Conservation (phyloP, 495 filamentous ascomycete species). For the Bryoglossum gracile region DNA sequence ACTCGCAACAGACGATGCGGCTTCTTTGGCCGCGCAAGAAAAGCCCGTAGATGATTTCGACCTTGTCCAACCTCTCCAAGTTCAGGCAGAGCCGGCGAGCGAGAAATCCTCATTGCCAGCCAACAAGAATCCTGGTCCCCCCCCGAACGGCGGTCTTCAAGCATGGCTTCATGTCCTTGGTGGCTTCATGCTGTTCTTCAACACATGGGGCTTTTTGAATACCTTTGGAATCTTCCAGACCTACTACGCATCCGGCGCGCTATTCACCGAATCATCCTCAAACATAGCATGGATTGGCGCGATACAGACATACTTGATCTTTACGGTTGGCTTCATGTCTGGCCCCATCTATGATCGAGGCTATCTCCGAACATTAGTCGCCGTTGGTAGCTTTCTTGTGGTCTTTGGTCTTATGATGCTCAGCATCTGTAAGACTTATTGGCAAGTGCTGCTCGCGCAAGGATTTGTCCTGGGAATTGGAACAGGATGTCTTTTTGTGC, state of each 20-base stretch:
- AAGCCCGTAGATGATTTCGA: too few relatives aligned
- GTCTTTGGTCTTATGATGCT: constrained; percentile 59
- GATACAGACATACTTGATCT: constrained; percentile 43
- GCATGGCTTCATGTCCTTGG: constrained; percentile 49
- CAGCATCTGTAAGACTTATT: constrained; percentile 55
- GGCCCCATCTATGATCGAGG: constrained; percentile 51
- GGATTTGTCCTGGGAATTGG: constrained; percentile 61
- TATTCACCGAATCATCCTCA: constrained; percentile 30
- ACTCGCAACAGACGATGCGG: too few relatives aligned
- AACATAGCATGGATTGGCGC: constrained; percentile 54
- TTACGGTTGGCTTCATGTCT: constrained; percentile 42
- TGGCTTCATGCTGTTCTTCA: constrained; percentile 48
- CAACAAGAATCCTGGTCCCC: background rate
- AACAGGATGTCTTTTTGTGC: constrained; percentile 64
- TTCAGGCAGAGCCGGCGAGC: too few relatives aligned
- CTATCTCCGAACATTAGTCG: constrained; percentile 48
- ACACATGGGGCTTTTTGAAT: constrained; percentile 65
- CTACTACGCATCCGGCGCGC: constrained; percentile 49
- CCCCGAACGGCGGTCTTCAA: constrained; percentile 32
- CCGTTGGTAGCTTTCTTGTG: constrained; percentile 44
- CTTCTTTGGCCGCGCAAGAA: too few relatives aligned
- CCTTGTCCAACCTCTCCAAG: too few relatives aligned
- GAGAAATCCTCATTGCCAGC: too few relatives aligned
- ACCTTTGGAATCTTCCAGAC: constrained; percentile 67
- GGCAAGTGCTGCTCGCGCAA: constrained; percentile 57